Evolutionary conservation across 441 rosid genomes (phyloP), one percentile per base, ranked within the genome.

Genomic region (Melastoma candidum): DNA sequence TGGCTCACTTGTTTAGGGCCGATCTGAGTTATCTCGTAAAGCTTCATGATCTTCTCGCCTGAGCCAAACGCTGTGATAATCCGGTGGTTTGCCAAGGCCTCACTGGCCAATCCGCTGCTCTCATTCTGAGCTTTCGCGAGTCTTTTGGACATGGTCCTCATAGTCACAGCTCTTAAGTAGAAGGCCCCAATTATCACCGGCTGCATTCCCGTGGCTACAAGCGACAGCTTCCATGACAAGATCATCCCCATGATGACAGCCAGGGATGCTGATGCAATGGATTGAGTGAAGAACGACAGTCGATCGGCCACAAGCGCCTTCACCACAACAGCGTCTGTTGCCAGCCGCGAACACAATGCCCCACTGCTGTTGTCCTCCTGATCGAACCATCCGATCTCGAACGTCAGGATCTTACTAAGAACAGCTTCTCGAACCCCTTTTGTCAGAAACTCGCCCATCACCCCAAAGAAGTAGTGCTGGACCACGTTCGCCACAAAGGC

Each of bases 311-410:
- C 45, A n/a, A 60, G 49, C 39, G 47, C 11, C 36, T 53, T 48
- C 13, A 52, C 64, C 61, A 44, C 46, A 24, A n/a, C 49, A 7
- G 61, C 66, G 10, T 73, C 64, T 11, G 43, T 63, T 27, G 59
- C 67, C n/a, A 73, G 56, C 45, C 67, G 51, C 27, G 69, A 57
- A 13, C 60, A 62, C 2, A 53, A 11, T 8, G 67, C 61, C 7
- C 59, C 66, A 7, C 60, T 58, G 7, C 24, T 55, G 29, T 72
- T 72, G 26, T 58, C 29, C 22, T 68, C 68, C 50, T 51, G 56
- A 56, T 72, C 71, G 17, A 62, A 72, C 66, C 73, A 68, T 9
- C 56, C 66, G 1, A 64, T 25, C 61, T 68, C 66, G 46, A 65
- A 65, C 0, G 64, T 59, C 8, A 65, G 54, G 36, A 64, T 62